Conservation (phyloP, 345 rosid genomes). For the Psidium friedrichsthalianum region DNA sequence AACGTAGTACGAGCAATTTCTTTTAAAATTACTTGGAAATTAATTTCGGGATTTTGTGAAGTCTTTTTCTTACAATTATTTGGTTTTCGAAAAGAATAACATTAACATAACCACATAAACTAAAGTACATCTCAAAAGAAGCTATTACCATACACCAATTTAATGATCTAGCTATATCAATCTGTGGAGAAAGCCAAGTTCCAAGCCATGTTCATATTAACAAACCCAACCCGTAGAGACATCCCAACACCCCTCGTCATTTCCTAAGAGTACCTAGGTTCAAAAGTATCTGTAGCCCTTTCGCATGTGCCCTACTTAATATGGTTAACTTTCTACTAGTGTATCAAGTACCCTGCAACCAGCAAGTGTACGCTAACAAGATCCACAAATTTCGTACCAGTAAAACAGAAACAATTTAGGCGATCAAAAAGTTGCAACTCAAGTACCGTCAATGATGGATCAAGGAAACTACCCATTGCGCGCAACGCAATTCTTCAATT, state of each 20-base stretch:
- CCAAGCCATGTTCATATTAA: neutral
- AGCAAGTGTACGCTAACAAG: neutral
- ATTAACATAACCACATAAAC: neutral
- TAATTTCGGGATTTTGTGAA: neutral
- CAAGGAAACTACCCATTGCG: neutral
- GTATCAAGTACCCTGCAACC: neutral
- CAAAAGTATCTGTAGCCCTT: neutral
- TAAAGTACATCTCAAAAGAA: neutral
- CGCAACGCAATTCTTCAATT: neutral
- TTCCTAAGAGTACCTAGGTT: neutral
- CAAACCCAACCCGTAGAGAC: neutral
- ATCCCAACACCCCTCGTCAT: neutral
- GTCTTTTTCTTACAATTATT: neutral
- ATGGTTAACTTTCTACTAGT: neutral
- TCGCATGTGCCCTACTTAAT: neutral
- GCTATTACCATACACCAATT: neutral
- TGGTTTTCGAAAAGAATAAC: neutral
- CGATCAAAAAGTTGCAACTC: neutral
- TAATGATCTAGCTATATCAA: neutral
- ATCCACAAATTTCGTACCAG: neutral
- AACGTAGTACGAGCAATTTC: neutral
- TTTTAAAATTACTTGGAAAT: neutral
- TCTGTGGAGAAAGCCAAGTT: neutral
- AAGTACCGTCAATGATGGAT: neutral
- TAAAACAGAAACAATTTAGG: neutral